Conservation (phyloP, 495 filamentous ascomycete genomes). For the Lasiosphaeriaceae sp. region DNA sequence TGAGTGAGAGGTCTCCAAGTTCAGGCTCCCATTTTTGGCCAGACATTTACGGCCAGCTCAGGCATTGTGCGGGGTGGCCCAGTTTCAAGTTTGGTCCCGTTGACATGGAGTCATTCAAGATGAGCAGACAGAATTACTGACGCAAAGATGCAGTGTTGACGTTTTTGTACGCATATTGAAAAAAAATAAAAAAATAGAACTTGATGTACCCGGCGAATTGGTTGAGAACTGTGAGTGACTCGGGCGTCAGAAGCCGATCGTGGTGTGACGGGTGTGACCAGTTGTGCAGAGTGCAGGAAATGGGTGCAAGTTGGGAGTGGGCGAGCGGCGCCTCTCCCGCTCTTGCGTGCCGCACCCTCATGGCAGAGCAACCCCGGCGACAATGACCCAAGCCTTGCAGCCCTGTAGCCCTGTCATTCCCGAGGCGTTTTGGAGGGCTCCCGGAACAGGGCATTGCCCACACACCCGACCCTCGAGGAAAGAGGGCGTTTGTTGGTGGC, state of each 20-base stretch:
- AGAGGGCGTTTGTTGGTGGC: neutral
- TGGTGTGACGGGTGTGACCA: neutral
- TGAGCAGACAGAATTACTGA: no score
- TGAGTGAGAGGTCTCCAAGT: constrained; percentile 5
- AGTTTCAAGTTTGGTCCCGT: no score
- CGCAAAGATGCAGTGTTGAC: no score
- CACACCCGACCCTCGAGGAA: neutral
- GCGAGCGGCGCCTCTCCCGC: constrained; percentile 13
- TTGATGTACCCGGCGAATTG: no score
- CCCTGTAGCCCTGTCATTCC: constrained; percentile 15
- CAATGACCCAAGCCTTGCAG: neutral
- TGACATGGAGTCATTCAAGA: no score
- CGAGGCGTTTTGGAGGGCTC: constrained; percentile 29
- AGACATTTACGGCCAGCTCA: neutral
- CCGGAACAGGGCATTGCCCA: constrained; percentile 6
- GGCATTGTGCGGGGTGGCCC: no score
- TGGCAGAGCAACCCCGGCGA: neutral
- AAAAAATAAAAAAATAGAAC: no score
- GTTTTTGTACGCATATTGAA: no score
- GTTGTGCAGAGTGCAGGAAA: constrained; percentile 1
- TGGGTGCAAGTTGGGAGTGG: no score
- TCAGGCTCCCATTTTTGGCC: constrained; percentile 1
- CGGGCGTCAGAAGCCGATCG: neutral
- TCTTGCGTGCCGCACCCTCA: constrained; percentile 16
- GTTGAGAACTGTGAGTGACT: neutral